phyloP scores from a whole-genome alignment of 768 basidiomycete species.

The Panellus pusillus region DNA sequence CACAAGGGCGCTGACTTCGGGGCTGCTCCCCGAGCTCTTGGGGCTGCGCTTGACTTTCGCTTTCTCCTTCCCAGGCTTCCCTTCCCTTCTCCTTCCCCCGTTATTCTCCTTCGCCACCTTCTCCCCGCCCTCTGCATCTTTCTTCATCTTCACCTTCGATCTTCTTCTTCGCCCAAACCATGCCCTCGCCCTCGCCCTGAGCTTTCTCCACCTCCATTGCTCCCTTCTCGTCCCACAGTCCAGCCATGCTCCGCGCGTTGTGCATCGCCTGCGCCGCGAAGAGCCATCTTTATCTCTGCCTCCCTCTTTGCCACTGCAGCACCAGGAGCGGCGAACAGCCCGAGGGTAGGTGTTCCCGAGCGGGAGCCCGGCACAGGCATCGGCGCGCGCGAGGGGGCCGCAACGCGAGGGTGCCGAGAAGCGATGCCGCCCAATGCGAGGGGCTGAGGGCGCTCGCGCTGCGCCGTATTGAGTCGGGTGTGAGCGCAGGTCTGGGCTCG shows the following conservation, averaged over 20 bases:
- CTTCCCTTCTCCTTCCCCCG: constrained; percentile 30
- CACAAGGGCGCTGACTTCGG: constrained; percentile 62
- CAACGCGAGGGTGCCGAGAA: constrained; percentile 6
- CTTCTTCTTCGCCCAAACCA: constrained; percentile 12
- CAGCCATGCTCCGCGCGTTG: constrained; percentile 73
- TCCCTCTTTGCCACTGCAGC: constrained; percentile 6
- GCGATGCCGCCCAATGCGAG: constrained; percentile 8
- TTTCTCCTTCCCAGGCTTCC: constrained; percentile 26
- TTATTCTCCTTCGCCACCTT: constrained; percentile 29
- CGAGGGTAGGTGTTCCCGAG: constrained; percentile 36
- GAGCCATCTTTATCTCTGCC: constrained; percentile 41
- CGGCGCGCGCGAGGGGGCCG: constrained; percentile 13
- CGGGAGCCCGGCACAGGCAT: constrained; percentile 31
- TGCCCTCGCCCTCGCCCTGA: constrained; percentile 38
- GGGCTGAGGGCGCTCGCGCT: constrained; percentile 14
- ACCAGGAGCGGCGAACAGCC: constrained; percentile 39
- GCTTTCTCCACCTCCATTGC: constrained; percentile 32
- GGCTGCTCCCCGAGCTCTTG: constrained; percentile 57
- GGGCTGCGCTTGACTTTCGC: constrained; percentile 36
- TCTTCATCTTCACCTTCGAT: constrained; percentile 23
- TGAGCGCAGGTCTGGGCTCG: too few species aligned
- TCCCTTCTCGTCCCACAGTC: constrained; percentile 34
- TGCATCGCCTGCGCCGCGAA: constrained; percentile 77
- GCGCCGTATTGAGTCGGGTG: constrained; percentile 4
- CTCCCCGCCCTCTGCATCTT: constrained; percentile 39